Evolutionary conservation across 78 protist species (phyloP).

Genomic region (Cyanophora paradoxa): DNA sequence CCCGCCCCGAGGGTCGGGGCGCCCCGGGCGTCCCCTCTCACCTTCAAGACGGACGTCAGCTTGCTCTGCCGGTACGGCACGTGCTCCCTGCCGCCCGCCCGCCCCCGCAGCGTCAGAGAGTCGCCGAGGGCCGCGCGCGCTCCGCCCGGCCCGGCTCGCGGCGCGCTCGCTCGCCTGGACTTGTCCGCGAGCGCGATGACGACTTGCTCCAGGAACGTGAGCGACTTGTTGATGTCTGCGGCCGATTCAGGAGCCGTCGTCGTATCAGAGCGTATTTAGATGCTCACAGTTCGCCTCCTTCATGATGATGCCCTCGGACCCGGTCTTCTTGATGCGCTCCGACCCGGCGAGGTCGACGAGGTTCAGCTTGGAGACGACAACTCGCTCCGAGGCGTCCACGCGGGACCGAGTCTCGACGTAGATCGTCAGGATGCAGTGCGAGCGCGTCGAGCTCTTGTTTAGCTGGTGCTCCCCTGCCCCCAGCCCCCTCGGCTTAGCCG

Average conservation of each 20-base stretch:
- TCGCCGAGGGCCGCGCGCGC: too few species aligned
- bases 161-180: too few species aligned
- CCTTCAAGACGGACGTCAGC: constrained; percentile 63
- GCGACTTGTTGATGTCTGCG: constrained; percentile 70
- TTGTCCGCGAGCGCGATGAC: constrained; percentile 54
- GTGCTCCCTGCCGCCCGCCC: constrained; percentile 53
- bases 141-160: too few species aligned
- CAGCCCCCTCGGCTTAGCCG: too few species aligned
- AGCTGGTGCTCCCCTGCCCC: too few species aligned
- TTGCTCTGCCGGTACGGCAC: constrained; percentile 64
- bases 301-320: constrained; percentile 35
- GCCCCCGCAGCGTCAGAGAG: too few species aligned
- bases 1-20: too few species aligned
- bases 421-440: constrained; percentile 65
- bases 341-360: constrained; percentile 70
- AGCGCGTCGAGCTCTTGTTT: constrained; percentile 28
- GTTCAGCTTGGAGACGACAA: constrained; percentile 18
- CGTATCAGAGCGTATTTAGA: background rate
- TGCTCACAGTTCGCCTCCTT: constrained; percentile 51
- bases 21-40: too few species aligned
- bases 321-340: constrained; percentile 64
- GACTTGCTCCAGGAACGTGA: constrained; percentile 68
- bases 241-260: background rate
- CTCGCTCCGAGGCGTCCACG: constrained; percentile 49
- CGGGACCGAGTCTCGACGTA: constrained; percentile 42